Evolutionary conservation across 1,284 basidiomycete genomes (phyloP).

Genomic region (Sporisorium reilianum): DNA sequence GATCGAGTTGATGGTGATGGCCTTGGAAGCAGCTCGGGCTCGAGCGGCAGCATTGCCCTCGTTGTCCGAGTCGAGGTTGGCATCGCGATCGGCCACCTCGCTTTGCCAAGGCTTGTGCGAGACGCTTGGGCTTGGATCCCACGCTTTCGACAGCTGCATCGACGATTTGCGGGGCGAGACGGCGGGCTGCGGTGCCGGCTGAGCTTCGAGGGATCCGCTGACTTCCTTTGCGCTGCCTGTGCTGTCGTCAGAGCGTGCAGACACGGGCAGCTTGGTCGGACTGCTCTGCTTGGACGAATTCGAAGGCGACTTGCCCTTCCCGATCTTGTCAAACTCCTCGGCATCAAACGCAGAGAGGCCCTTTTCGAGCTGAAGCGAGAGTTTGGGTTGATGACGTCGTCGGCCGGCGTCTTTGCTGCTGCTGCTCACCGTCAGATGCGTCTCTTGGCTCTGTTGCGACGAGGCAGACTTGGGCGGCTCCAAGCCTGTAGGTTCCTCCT

Average conservation of each 20-base stretch:
- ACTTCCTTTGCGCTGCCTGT: slow-evolving; percentile 22
- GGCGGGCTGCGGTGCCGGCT: slow-evolving; percentile 13
- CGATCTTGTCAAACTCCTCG: slow-evolving; percentile 55
- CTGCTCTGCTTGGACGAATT: slow-evolving; percentile 20
- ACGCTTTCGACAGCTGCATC: slow-evolving; percentile 33
- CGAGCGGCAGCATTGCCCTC: slow-evolving; percentile 33
- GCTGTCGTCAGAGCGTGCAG: slow-evolving; percentile 32
- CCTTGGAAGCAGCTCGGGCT: slow-evolving; percentile 43
- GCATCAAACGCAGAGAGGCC: slow-evolving; percentile 60
- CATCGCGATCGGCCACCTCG: slow-evolving; percentile 18
- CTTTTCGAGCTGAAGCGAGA: slow-evolving; percentile 62
- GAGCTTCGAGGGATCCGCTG: slow-evolving; percentile 22
- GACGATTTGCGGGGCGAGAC: slow-evolving; percentile 31
- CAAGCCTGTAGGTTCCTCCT: slow-evolving; percentile 21
- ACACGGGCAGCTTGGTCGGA: slow-evolving; percentile 33
- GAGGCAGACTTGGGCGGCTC: slow-evolving; percentile 46
- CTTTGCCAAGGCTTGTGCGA: slow-evolving; percentile 14
- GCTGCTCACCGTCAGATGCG: slow-evolving; percentile 37
- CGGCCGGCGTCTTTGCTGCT: slow-evolving; percentile 28
- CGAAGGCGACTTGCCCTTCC: slow-evolving; percentile 34
- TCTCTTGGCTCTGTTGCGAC: slow-evolving; percentile 43
- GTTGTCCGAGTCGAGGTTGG: slow-evolving; percentile 33
- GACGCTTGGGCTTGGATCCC: slow-evolving; percentile 22
- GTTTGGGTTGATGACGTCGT: slow-evolving; percentile 51
- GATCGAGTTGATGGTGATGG: slow-evolving; percentile 75